Evolutionary conservation across 108 stramenopile genomes (phyloP).

Genomic region (Conticribra weissflogii): DNA sequence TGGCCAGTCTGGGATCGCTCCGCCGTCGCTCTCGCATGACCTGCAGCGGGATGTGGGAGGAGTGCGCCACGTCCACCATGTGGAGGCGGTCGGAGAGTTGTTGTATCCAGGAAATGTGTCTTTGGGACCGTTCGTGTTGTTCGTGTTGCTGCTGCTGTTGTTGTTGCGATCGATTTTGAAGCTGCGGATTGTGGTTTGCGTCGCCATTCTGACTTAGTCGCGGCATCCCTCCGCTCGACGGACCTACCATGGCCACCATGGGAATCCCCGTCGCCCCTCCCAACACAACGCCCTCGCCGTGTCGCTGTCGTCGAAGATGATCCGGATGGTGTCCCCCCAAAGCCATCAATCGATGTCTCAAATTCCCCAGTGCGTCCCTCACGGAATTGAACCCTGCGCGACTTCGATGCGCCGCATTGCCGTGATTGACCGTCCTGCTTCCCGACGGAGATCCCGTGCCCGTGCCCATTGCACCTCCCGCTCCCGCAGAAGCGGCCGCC

Average conservation of each 20-base stretch:
- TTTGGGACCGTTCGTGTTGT: not conserved
- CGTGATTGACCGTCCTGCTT: not conserved
- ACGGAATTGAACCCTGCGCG: constrained; percentile 70
- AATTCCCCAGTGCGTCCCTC: constrained; percentile 48
- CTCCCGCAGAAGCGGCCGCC: not conserved
- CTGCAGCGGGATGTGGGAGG: constrained; percentile 55
- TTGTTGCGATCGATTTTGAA: constrained; percentile 9
- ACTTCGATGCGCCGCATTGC: not conserved
- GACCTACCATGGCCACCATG: no score
- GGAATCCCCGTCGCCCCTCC: no score
- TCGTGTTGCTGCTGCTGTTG: not conserved
- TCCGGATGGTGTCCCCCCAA: not conserved
- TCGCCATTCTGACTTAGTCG: no score
- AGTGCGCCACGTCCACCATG: constrained; percentile 62
- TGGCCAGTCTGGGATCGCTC: constrained; percentile 10
- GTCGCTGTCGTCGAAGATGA: not conserved
- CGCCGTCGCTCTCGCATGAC: constrained; percentile 32
- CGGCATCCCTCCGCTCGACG: no score
- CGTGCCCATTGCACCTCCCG: not conserved
- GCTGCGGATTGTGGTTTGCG: not conserved
- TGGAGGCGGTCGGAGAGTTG: constrained; percentile 56
- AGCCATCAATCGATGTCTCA: constrained; percentile 45
- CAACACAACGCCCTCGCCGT: not conserved
- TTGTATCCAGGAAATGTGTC: constrained; percentile 17
- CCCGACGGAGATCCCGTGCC: no score